These are phyloP conservation scores for Rhodotorula sp. DNA, from an alignment of 1,284 basidiomycete genomes.

Conservation along the genomic window DNA sequence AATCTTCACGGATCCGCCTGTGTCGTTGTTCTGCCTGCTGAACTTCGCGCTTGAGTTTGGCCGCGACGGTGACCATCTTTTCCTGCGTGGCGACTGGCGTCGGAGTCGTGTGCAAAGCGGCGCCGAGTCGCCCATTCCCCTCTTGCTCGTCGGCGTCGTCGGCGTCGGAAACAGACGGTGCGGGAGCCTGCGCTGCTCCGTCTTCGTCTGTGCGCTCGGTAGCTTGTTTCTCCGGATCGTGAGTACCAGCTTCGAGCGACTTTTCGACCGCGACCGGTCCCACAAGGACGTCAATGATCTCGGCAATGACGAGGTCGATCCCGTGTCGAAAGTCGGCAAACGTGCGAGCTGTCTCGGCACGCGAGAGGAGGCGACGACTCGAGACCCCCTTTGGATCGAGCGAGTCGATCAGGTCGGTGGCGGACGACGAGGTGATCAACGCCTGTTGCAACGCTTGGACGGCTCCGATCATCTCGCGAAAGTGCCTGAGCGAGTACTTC, in stretches of 20 bases:
- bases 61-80: slow-evolving; percentile 27
- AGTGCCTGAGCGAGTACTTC: slow-evolving; percentile 24
- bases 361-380: slow-evolving; percentile 25
- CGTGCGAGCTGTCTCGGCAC: slow-evolving; percentile 16
- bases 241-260: background rate
- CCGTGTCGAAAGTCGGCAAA: slow-evolving; percentile 29
- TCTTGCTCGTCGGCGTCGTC: background rate
- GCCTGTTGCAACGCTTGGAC: slow-evolving; percentile 38
- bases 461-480: slow-evolving; percentile 27
- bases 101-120: slow-evolving; percentile 17
- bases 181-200: background rate
- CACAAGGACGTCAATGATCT: slow-evolving; percentile 31
- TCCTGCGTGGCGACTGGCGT: slow-evolving; percentile 18
- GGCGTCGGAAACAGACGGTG: background rate
- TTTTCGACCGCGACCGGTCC: slow-evolving; percentile 2
- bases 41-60: slow-evolving; percentile 30
- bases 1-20: slow-evolving; percentile 4
- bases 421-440: slow-evolving; percentile 34
- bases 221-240: background rate
- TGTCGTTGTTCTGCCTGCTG: slow-evolving; percentile 23
- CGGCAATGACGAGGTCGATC: slow-evolving; percentile 36
- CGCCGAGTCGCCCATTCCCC: slow-evolving; percentile 5
- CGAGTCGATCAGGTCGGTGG: slow-evolving; percentile 33
- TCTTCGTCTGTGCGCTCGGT: background rate
- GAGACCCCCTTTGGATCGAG: slow-evolving; percentile 30